Conservation (phyloP, 2,329 filamentous ascomycete genomes). For the Aspergillus bombycis region DNA sequence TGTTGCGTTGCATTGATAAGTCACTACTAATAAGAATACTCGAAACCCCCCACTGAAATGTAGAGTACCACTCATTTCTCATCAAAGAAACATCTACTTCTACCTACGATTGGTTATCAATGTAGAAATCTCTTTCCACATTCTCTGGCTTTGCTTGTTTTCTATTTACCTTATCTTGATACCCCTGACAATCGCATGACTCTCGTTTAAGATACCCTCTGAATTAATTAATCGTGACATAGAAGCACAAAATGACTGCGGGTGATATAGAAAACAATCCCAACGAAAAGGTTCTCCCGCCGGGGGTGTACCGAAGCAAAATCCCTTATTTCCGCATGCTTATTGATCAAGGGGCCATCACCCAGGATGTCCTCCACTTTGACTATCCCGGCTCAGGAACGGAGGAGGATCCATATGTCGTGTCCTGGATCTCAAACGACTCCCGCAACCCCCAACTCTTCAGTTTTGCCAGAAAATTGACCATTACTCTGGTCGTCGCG, state of each 20-base stretch:
- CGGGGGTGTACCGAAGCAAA: slow-evolving; percentile 2
- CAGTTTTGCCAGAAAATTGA: slow-evolving; percentile 44
- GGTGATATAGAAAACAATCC: not conserved
- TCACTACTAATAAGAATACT: not conserved
- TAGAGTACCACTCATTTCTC: not conserved
- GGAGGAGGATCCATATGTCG: slow-evolving; percentile 48
- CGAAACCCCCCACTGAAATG: not conserved
- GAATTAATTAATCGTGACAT: not conserved
- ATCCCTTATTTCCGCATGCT: slow-evolving; percentile 8
- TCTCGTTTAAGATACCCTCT: not conserved
- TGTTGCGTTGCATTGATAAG: not conserved
- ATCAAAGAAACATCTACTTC: not conserved
- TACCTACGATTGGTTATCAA: not conserved
- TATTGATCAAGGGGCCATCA: slow-evolving; percentile 9
- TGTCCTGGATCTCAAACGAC: slow-evolving; percentile 53
- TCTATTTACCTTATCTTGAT: not conserved
- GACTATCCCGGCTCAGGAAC: slow-evolving; percentile 48
- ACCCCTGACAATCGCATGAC: not conserved
- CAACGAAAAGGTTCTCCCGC: not conserved
- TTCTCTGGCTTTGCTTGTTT: not conserved
- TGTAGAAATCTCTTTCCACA: not conserved
- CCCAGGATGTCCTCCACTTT: slow-evolving; percentile 35
- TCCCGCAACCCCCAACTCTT: slow-evolving; percentile 50
- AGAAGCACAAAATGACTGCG: not conserved
- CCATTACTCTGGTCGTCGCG: slow-evolving; percentile 43